Percentiles rank a stretch among this genome's conserved stretches.
Conservation (phyloP, 2,329 filamentous ascomycete species). For the Emericellopsis atlantica region DNA sequence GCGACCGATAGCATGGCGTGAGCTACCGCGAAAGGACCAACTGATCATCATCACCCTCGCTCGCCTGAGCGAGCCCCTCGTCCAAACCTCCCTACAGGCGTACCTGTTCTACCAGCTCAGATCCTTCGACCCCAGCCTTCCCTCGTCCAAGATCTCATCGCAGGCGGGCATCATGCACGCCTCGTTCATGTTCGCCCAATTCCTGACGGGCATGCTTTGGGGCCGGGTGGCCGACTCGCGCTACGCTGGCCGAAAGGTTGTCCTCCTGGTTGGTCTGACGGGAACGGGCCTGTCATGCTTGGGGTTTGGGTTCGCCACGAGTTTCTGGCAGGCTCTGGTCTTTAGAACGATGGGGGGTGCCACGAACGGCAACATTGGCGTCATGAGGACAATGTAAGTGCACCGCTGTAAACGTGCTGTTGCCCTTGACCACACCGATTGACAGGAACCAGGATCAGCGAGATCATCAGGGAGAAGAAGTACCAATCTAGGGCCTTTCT, state of each 20-base stretch:
- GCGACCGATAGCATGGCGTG: conserved; percentile 38
- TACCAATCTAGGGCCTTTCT: conserved; percentile 64
- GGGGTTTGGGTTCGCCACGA: conserved; percentile 53
- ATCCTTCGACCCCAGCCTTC: conserved; percentile 48
- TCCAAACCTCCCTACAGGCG: conserved; percentile 60
- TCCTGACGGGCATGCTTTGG: conserved; percentile 73
- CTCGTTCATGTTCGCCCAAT: conserved; percentile 67
- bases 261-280: conserved; percentile 62
- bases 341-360: conserved; percentile 58
- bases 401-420: not conserved
- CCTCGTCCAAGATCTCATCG: conserved; percentile 51
- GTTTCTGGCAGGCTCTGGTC: conserved; percentile 58
- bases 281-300: conserved; percentile 39
- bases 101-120: conserved; percentile 78
- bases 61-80: conserved; percentile 69
- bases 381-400: conserved; percentile 57
- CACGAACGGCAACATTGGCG: conserved; percentile 63
- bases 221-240: conserved; percentile 55
- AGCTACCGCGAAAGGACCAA: conserved; percentile 66
- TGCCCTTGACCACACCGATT: not conserved
- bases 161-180: conserved; percentile 67
- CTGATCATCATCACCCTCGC: conserved; percentile 66
- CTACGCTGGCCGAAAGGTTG: conserved; percentile 59
- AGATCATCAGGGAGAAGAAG: conserved; percentile 50
- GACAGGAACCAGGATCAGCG: conserved; percentile 34